Base-by-base conservation (phyloP, 768 basidiomycete genomes). In the Amanita jacksonii region DNA sequence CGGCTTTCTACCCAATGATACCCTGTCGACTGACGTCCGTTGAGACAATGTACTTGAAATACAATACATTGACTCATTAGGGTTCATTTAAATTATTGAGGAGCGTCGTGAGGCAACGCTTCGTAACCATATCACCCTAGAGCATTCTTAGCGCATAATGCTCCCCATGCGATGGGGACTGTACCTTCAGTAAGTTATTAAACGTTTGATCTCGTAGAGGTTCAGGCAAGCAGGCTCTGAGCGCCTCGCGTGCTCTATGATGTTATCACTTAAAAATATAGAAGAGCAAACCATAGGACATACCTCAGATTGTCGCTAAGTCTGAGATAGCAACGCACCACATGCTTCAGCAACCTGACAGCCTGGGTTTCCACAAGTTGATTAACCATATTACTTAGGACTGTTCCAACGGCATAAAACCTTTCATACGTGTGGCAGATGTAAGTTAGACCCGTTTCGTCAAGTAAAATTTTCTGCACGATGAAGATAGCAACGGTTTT, bases 371-470 rank as follows among this genome's bases (percentile, higher is more conserved):
- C 94, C 43, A 98, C 93, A 38, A 99, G 74, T 59, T 97, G 91
- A 57, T 85, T 86, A 52, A 98, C 96, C 96, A 99, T 99, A 62
- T 96, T 97, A 69, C 87, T 89, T 47, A 99, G 73, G 12, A 99
- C 96, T 6, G 94, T 96, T 13, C 94, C 96, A 43, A 99, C 96
- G 10, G 96, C 96, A 61, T 97, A 98, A 68, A 99, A 99, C 41
- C 96, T 77, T 61, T 99, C 96, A 59, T 99, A 99, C n/a, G 96
- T 99, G 64, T 99, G 96, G 56, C 96, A 98, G 57, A 98, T 99
- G 62, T 99, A 99, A 12, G 91, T 93, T 48, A 99, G 67, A 15
- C 96, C 96, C 3, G 94, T 91, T 63, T 99, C 96, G 61, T 99
- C 96, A 42, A 98, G 74, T 12, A 99, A 73, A 47, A 90, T 89